These are phyloP conservation scores for Dentipellis fragilis DNA, from an alignment of 768 basidiomycete genomes.

Conservation along the genomic window DNA sequence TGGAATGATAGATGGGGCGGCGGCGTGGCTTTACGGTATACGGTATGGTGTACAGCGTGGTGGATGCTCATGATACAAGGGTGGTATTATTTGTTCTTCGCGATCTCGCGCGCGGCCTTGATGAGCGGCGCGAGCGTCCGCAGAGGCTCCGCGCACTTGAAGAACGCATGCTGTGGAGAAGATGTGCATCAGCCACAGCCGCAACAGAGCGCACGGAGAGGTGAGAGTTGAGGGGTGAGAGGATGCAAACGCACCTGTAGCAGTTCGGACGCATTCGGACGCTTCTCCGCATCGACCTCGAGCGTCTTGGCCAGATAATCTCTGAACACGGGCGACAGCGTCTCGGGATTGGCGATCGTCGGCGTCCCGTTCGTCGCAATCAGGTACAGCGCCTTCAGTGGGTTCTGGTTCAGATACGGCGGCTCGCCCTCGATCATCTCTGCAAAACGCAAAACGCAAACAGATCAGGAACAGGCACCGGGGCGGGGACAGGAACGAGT, in stretches of 20 bases:
- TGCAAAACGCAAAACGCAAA: slow-evolving; percentile 18
- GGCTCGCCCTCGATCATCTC: slow-evolving; percentile 99
- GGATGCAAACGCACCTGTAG: slow-evolving; percentile 44
- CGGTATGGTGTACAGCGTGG: too few species aligned
- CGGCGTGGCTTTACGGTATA: neutral
- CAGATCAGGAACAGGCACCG: too few species aligned
- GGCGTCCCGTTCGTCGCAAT: slow-evolving; percentile 99
- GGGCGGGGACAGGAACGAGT: neutral
- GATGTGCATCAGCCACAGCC: neutral
- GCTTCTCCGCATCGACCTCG: slow-evolving; percentile 91
- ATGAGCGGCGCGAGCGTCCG: slow-evolving; percentile 81
- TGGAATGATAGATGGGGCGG: neutral
- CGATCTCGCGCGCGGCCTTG: slow-evolving; percentile 84
- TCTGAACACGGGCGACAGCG: slow-evolving; percentile 66
- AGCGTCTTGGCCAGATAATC: slow-evolving; percentile 84
- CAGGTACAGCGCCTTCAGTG: slow-evolving; percentile 91
- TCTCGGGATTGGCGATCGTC: slow-evolving; percentile 85
- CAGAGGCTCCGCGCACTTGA: slow-evolving; percentile 78
- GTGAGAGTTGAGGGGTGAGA: too few species aligned
- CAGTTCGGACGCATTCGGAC: slow-evolving; percentile 77
- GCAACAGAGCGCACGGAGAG: neutral
- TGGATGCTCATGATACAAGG: neutral
- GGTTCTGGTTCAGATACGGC: slow-evolving; percentile 93
- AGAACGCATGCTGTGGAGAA: slow-evolving; percentile 66
- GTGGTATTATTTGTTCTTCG: slow-evolving; percentile 40